phyloP scores from a whole-genome alignment of 2,329 filamentous ascomycete genomes.

The Fusarium solani-melongenae region DNA sequence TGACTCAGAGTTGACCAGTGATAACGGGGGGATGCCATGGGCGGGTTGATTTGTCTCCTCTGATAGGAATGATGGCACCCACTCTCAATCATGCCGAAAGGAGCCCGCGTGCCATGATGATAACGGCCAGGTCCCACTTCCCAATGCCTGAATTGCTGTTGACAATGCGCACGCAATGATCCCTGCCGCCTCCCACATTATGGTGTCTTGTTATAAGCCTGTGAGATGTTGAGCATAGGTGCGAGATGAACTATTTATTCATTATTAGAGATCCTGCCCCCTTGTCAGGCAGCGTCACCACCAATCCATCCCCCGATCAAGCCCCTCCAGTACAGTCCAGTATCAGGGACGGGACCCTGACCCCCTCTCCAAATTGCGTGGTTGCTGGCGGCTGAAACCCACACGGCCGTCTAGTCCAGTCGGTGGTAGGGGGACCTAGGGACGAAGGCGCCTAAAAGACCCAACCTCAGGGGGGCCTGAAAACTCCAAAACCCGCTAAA shows the following conservation, averaged over 20 bases:
- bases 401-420: neutral
- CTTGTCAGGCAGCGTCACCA: neutral
- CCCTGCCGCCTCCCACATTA: neutral
- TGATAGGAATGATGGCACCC: slow-evolving; percentile 21
- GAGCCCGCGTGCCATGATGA: neutral
- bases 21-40: neutral
- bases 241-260: neutral
- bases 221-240: neutral
- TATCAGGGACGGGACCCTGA: slow-evolving; percentile 6
- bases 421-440: neutral
- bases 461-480: neutral
- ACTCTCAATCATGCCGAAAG: slow-evolving; percentile 1
- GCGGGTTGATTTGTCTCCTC: neutral
- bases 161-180: neutral
- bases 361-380: slow-evolving; percentile 23
- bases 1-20: neutral
- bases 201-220: neutral
- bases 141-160: neutral
- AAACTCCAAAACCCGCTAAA: slow-evolving; percentile 16
- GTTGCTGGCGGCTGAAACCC: slow-evolving; percentile 5
- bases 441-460: neutral
- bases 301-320: neutral
- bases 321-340: neutral
- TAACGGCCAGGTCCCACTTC: neutral
- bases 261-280: neutral